Conservation (phyloP, 441 rosid species). For the Omphalea diandra region DNA sequence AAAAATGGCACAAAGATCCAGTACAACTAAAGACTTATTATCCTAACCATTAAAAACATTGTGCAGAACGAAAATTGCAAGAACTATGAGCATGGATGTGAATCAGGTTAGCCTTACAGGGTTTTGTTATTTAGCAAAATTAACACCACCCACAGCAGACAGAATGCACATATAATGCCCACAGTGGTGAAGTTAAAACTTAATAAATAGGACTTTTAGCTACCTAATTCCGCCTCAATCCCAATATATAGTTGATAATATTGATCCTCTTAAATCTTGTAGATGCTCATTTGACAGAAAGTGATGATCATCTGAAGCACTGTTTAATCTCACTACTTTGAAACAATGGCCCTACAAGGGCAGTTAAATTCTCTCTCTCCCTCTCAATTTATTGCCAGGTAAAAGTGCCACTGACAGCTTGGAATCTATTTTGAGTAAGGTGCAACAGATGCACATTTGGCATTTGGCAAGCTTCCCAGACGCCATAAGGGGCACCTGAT, state of each 20-base stretch:
- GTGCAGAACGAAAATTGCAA: no score
- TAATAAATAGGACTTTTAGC: not conserved
- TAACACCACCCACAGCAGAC: not conserved
- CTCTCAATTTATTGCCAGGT: no score
- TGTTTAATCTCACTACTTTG: not conserved
- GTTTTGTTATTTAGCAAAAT: not conserved
- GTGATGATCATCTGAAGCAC: slow-evolving; percentile 2
- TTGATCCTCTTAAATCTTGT: not conserved
- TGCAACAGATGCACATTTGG: not conserved
- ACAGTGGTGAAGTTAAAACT: not conserved
- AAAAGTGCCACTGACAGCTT: no score
- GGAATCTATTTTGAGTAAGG: not conserved
- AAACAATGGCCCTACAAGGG: not conserved
- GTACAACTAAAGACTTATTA: no score
- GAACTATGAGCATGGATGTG: no score
- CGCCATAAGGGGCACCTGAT: no score
- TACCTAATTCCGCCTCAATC: not conserved
- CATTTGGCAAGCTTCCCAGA: slow-evolving; percentile 4
- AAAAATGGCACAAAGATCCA: no score
- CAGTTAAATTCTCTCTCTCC: not conserved
- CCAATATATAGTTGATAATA: not conserved
- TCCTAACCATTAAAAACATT: no score
- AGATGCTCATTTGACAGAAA: not conserved
- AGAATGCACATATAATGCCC: not conserved
- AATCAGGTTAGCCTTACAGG: not conserved